phyloP scores from a whole-genome alignment of 2,329 filamentous ascomycete genomes.

The Fusarium mexicanum region DNA sequence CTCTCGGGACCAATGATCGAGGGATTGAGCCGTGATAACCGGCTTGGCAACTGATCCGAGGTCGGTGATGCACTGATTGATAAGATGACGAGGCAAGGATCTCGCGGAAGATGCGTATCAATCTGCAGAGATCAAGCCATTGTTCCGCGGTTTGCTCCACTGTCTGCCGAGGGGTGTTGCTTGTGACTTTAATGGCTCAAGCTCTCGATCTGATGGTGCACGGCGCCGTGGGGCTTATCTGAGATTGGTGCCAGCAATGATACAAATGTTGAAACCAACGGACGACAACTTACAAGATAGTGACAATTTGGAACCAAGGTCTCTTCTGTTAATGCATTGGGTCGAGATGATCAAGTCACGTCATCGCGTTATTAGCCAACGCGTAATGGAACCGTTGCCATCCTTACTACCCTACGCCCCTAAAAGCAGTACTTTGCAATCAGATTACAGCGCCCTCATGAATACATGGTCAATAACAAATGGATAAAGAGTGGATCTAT shows the following conservation, averaged over 20 bases:
- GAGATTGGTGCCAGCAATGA: accelerated
- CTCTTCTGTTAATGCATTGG: neutral
- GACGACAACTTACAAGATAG: accelerated
- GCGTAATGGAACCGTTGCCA: neutral
- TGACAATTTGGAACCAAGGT: too few relatives aligned
- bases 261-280: accelerated
- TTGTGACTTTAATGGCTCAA: neutral
- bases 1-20: neutral
- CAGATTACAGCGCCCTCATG: neutral
- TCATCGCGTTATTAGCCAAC: neutral
- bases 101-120: neutral
- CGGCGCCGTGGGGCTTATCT: accelerated
- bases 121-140: slow-evolving; percentile 1
- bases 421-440: neutral
- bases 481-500: too few relatives aligned
- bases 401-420: neutral
- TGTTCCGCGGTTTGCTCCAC: neutral
- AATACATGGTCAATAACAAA: too few relatives aligned
- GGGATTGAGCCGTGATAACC: slow-evolving; percentile 8
- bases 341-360: accelerated
- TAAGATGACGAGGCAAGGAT: slow-evolving; percentile 14
- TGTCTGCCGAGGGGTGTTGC: neutral
- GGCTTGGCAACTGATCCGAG: slow-evolving; percentile 21
- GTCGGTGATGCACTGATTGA: slow-evolving; percentile 27
- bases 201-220: neutral